These are phyloP conservation scores for Aureobasidium melanogenum DNA, from an alignment of 2,329 filamentous ascomycete species.

Conservation along the genomic window DNA sequence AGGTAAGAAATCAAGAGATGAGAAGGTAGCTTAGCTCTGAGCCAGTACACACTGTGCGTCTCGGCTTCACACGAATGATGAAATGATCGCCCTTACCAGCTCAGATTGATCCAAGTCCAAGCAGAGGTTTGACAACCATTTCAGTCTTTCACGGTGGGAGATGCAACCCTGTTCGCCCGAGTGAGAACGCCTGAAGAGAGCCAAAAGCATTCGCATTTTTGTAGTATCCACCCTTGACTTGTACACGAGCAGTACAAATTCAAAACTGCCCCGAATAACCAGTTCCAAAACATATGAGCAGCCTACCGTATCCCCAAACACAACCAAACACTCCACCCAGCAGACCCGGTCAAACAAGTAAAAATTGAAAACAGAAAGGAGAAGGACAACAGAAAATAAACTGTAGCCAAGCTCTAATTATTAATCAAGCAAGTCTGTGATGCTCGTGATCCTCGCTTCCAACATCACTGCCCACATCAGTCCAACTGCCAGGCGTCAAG, in stretches of 20 bases:
- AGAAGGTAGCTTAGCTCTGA: not conserved
- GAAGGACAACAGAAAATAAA: too few species aligned
- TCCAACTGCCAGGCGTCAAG: conserved; percentile 29
- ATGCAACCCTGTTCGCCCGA: not conserved
- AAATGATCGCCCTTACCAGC: not conserved
- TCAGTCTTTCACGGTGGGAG: not conserved
- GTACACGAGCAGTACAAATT: not conserved
- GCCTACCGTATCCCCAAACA: too few species aligned
- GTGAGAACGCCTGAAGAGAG: too few species aligned
- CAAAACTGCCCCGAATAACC: not conserved
- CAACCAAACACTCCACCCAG: not conserved
- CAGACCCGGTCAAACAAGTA: not conserved
- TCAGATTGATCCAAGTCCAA: too few species aligned
- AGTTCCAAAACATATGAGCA: too few species aligned
- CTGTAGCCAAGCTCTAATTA: too few species aligned
- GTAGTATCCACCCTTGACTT: not conserved
- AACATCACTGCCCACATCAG: conserved; percentile 28
- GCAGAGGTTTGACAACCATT: not conserved
- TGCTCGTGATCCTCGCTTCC: not conserved
- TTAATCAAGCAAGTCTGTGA: not conserved
- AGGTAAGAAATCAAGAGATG: not conserved
- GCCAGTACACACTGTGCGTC: not conserved
- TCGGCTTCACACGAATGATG: not conserved
- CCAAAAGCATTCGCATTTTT: not conserved
- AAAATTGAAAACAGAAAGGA: not conserved